Conservation (phyloP, 2,329 filamentous ascomycete genomes). For the Trichoderma oligosporum region DNA sequence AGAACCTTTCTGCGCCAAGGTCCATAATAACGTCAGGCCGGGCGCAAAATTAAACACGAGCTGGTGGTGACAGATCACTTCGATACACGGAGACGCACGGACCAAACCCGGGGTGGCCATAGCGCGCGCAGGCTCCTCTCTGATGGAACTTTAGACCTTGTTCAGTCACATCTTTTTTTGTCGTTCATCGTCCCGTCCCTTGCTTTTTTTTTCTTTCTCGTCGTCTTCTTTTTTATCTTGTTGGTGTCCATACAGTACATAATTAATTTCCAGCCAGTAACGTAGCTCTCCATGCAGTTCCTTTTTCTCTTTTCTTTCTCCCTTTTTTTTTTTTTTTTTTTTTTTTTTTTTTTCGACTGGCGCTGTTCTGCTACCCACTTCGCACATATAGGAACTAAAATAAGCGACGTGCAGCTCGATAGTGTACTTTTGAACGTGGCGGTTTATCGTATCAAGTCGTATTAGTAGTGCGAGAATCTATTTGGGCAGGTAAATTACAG, state of each 20-base stretch:
- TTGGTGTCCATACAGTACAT: not conserved
- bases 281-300: slow-evolving; percentile 5
- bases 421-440: not conserved
- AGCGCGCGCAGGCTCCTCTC: not conserved
- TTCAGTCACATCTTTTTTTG: not conserved
- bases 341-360: too few relatives aligned
- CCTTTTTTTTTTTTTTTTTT: not conserved
- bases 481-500: slow-evolving; percentile 13
- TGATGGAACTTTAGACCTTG: slow-evolving; percentile 6
- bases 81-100: slow-evolving; percentile 14
- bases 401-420: slow-evolving; percentile 17
- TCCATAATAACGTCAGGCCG: slow-evolving; percentile 15
- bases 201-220: not conserved
- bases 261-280: too few relatives aligned
- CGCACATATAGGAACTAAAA: slow-evolving; percentile 14
- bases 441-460: slow-evolving; percentile 6
- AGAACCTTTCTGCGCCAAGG: slow-evolving; percentile 6
- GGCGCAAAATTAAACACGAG: slow-evolving; percentile 17
- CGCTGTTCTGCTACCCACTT: slow-evolving; percentile 1
- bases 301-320: too few relatives aligned
- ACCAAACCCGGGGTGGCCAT: slow-evolving; percentile 17
- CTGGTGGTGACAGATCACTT: slow-evolving; percentile 19
- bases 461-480: not conserved
- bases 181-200: not conserved
- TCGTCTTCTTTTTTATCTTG: not conserved